These are phyloP conservation scores for Cajanus cajan DNA, from an alignment of 306 rosid species.

Conservation along the genomic window DNA sequence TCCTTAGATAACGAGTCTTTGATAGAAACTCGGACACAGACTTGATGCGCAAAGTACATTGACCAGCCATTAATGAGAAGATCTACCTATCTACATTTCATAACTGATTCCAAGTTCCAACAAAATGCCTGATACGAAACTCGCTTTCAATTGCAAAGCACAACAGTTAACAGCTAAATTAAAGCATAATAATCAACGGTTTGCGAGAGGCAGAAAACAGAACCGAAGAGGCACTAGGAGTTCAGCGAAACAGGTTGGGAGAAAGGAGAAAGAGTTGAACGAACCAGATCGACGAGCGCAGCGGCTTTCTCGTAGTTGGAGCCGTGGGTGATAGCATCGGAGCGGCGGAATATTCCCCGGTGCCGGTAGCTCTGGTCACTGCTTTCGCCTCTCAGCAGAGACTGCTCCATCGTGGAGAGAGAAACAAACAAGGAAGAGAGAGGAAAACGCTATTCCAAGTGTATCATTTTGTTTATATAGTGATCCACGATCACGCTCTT, in stretches of 20 bases:
- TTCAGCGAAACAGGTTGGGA: background rate
- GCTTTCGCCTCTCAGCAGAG: conserved; percentile 60
- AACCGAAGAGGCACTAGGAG: background rate
- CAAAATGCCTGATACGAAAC: conserved; percentile 13
- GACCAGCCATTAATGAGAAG: conserved; percentile 10
- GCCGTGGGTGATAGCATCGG: conserved; percentile 76
- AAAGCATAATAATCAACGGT: background rate
- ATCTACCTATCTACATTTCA: background rate
- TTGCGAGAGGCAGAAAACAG: background rate
- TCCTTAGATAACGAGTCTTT: background rate
- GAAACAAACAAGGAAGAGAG: background rate
- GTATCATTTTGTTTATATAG: background rate
- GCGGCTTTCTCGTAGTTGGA: conserved; percentile 76
- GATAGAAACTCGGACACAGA: background rate
- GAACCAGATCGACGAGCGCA: conserved; percentile 89
- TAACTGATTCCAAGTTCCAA: background rate
- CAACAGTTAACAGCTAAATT: background rate
- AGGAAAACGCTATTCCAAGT: background rate
- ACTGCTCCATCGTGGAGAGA: conserved; percentile 55
- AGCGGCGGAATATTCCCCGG: conserved; percentile 34
- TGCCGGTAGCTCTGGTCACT: conserved; percentile 35
- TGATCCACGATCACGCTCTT: background rate
- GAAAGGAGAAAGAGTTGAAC: background rate
- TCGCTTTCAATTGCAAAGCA: background rate
- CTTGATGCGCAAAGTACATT: background rate